phyloP scores from a whole-genome alignment of 805 yeast species.

The Yamadazyma takamatsuzukensis region DNA sequence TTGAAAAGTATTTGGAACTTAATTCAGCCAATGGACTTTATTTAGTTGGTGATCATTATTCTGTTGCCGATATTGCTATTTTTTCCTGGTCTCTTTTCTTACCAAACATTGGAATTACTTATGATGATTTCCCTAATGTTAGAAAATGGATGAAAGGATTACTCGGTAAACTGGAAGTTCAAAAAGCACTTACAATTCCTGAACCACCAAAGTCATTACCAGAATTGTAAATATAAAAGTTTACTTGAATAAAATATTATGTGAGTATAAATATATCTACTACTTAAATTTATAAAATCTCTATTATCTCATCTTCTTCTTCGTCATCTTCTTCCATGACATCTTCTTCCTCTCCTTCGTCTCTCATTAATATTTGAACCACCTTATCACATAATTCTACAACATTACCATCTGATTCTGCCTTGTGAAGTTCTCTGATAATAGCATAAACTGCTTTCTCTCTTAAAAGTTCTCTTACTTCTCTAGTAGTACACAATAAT shows the following conservation, averaged over 20 bases:
- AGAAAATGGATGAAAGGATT: slow-evolving; percentile 39
- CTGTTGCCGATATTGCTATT: slow-evolving; percentile 55
- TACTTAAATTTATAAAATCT: slow-evolving; percentile 45
- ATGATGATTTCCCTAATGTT: slow-evolving; percentile 36
- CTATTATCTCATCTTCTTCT: slow-evolving; percentile 51
- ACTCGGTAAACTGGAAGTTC: slow-evolving; percentile 27
- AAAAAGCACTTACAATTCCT: slow-evolving; percentile 22
- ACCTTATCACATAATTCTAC: slow-evolving; percentile 74
- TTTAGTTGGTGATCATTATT: slow-evolving; percentile 56
- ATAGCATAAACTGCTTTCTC: slow-evolving; percentile 81
- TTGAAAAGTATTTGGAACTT: slow-evolving; percentile 46
- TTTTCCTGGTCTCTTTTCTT: slow-evolving; percentile 41
- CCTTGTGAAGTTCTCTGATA: slow-evolving; percentile 80
- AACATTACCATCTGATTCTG: slow-evolving; percentile 36
- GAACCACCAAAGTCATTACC: too few species aligned
- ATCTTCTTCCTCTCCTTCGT: slow-evolving; percentile 54
- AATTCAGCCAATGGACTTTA: slow-evolving; percentile 45
- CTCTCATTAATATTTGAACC: slow-evolving; percentile 91
- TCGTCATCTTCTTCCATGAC: slow-evolving; percentile 46
- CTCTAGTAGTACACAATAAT: slow-evolving; percentile 70
- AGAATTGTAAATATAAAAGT: too few species aligned
- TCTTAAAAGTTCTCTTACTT: slow-evolving; percentile 73
- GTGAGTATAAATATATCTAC: too few species aligned
- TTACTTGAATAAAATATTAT: too few species aligned
- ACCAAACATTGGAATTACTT: slow-evolving; percentile 22